These are phyloP conservation scores for Eremothecium gossypii DNA, from an alignment of 1,139 yeast genomes.

Conservation along the genomic window DNA sequence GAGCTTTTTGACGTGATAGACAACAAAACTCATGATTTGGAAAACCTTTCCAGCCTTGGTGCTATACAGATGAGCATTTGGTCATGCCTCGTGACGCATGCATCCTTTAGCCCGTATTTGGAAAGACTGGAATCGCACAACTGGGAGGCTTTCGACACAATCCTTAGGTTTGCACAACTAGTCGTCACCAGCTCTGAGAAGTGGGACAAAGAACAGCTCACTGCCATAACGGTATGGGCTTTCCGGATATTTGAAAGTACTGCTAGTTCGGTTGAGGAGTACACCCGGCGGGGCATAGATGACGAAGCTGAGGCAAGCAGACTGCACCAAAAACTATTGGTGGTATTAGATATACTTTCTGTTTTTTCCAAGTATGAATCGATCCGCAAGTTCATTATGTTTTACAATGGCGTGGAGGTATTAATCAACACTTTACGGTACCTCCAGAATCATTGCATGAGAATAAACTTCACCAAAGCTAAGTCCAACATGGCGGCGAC, in stretches of 20 bases:
- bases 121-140: slow-evolving; percentile 18
- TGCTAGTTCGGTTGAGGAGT: slow-evolving; percentile 15
- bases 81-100: slow-evolving; percentile 28
- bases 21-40: slow-evolving; percentile 2
- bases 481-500: slow-evolving; percentile 22
- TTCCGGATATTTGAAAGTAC: slow-evolving; percentile 33
- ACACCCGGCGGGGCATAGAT: slow-evolving; percentile 17
- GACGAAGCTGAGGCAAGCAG: slow-evolving; percentile 14
- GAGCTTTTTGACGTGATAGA: slow-evolving; percentile 9
- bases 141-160: slow-evolving; percentile 15
- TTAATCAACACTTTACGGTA: slow-evolving; percentile 39
- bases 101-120: slow-evolving; percentile 31
- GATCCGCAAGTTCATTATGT: slow-evolving; percentile 42
- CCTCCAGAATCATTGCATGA: slow-evolving; percentile 41
- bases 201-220: slow-evolving; percentile 46
- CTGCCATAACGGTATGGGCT: slow-evolving; percentile 48
- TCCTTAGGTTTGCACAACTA: slow-evolving; percentile 34
- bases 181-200: slow-evolving; percentile 40
- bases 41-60: slow-evolving; percentile 17
- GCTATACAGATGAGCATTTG: slow-evolving; percentile 17
- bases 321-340: slow-evolving; percentile 19
- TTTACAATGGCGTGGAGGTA: slow-evolving; percentile 41
- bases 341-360: slow-evolving; percentile 41
- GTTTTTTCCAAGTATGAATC: slow-evolving; percentile 44
- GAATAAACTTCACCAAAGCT: slow-evolving; percentile 30